Conservation (phyloP, 768 basidiomycete species). For the Pleurotus platypus region DNA sequence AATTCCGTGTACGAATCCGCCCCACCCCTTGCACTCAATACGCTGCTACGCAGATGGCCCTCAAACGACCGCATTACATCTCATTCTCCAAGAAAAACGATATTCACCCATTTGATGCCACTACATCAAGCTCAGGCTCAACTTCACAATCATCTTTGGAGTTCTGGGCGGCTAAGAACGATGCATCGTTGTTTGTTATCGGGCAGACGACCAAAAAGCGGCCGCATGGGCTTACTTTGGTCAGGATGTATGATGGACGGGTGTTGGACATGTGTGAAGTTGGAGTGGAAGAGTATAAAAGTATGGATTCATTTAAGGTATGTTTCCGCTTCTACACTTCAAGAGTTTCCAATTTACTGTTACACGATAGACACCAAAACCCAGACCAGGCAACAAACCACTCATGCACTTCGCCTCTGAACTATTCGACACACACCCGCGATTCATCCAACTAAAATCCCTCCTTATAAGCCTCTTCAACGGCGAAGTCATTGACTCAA, state of each 20-base stretch:
- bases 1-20: background rate
- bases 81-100: slow-evolving; percentile 93
- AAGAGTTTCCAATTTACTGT: background rate
- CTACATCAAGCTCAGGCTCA: slow-evolving; percentile 24
- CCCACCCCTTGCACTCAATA: background rate
- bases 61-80: slow-evolving; percentile 89
- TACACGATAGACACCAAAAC: slow-evolving; percentile 74
- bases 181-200: slow-evolving; percentile 85
- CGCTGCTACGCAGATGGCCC: slow-evolving; percentile 65
- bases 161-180: slow-evolving; percentile 94
- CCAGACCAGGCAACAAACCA: slow-evolving; percentile 85
- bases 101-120: slow-evolving; percentile 87
- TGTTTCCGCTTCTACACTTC: slow-evolving; percentile 16
- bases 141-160: slow-evolving; percentile 60
- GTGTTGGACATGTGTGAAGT: slow-evolving; percentile 95
- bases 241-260: slow-evolving; percentile 79
- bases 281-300: slow-evolving; percentile 76
- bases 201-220: slow-evolving; percentile 94
- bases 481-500: slow-evolving; percentile 77
- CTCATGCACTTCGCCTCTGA: slow-evolving; percentile 95
- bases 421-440: slow-evolving; percentile 91
- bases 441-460: slow-evolving; percentile 89
- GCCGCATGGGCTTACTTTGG: slow-evolving; percentile 82
- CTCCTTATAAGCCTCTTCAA: slow-evolving; percentile 90
- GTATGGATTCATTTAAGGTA: slow-evolving; percentile 86